Percentiles rank a stretch among this genome's conserved stretches.
These are phyloP conservation scores for Aspergillus uvarum DNA, from an alignment of 2,329 filamentous ascomycete species.

Conservation along the genomic window DNA sequence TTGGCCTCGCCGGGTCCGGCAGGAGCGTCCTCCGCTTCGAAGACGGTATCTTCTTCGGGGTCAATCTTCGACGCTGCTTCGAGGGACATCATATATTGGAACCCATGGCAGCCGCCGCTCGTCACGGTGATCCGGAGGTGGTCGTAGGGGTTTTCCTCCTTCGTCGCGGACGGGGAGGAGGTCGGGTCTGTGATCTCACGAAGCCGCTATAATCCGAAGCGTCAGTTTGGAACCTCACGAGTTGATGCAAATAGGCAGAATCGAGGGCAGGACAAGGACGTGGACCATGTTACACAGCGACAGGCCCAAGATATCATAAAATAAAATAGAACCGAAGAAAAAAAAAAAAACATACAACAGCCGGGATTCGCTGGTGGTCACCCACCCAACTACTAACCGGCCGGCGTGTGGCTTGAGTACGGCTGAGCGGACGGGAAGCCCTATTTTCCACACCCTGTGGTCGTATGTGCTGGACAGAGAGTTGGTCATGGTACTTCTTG, in stretches of 20 bases:
- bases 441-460: slow-evolving; percentile 49
- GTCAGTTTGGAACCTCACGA: not conserved
- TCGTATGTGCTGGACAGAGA: slow-evolving; percentile 38
- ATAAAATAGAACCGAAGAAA: not conserved
- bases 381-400: slow-evolving; percentile 49
- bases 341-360: slow-evolving; percentile 44
- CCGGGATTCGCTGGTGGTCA: slow-evolving; percentile 49
- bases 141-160: slow-evolving; percentile 67
- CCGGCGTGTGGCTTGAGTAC: slow-evolving; percentile 49
- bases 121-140: slow-evolving; percentile 91
- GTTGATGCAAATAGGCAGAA: too few species aligned
- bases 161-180: slow-evolving; percentile 36
- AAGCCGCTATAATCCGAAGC: slow-evolving; percentile 55
- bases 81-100: slow-evolving; percentile 93
- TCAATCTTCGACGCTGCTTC: slow-evolving; percentile 58
- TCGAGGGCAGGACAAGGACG: not conserved
- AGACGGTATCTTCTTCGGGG: slow-evolving; percentile 81
- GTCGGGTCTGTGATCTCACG: slow-evolving; percentile 66
- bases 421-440: slow-evolving; percentile 50
- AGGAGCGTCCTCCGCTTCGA: slow-evolving; percentile 59
- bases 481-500: slow-evolving; percentile 17
- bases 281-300: too few species aligned
- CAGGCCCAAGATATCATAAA: too few species aligned
- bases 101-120: slow-evolving; percentile 93
- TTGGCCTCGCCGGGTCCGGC: slow-evolving; percentile 61